Evolutionary conservation across 139 green algal species (phyloP), one percentile per base, ranked within the genome.

Genomic region (Parachlorella kessleri): DNA sequence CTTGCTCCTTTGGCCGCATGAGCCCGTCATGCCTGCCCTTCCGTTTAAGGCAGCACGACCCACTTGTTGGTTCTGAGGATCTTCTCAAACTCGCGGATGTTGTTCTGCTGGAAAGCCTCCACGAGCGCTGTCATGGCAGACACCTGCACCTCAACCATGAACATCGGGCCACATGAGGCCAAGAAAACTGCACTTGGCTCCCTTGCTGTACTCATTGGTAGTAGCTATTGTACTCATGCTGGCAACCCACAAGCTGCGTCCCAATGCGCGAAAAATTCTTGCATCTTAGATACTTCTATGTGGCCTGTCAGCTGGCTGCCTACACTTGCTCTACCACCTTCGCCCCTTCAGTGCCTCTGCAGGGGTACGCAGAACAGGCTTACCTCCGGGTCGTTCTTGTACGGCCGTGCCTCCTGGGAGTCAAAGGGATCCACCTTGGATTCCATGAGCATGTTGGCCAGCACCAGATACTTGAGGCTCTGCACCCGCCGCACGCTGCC

Each of bases 381-480:
- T 66, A 91, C 81, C 69, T 87, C 83, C 26, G 81, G 66, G 55
- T 91, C 93, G 42, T 87, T 88, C 84, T 94, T 95, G 88, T 98
- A 98, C 2, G 95, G 94, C 78, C 93, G 92, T 28, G 95, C 91
- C 83, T 99, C 96, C 81, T 94, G 88, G 10, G 95, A 94, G 73
- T 98, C 94, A 80, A 99, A 99, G 4, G 96, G 96, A 87, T 99
- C 94, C 72, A 99, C 95, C 32, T 91, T 85, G 84, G 82, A 92
- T 89, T 98, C 91, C 94, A 99, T 99, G 26, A 99, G 91, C 96
- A 99, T 99, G 85, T 92, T 93, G 40, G 95, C 94, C 84, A 99
- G 90, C 83, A 99, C 96, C 80, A 99, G 86, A 90, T 99, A 99
- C 89, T 99, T 99, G 80, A 99, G 91, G 86, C 96, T 99, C 81